Conservation (phyloP, 495 filamentous ascomycete species). For the Aspergillus indologenus region DNA sequence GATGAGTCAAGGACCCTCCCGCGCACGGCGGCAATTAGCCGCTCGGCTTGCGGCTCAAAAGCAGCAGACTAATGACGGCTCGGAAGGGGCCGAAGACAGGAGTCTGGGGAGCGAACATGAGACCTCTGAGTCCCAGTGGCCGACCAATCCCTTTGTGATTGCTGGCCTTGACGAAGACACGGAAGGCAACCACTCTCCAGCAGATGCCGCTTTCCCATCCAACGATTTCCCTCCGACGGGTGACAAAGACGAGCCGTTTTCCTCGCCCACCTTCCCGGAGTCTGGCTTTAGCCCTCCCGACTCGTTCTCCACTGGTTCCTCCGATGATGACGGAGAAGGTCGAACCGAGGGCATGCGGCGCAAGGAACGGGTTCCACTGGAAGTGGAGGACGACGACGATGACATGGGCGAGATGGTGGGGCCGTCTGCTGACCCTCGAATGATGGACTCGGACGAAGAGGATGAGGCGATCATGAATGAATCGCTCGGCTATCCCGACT, state of each 20-base stretch:
- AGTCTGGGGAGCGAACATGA: slow-evolving; percentile 15
- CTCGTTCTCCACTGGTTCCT: slow-evolving; percentile 41
- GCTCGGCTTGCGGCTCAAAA: slow-evolving; percentile 78
- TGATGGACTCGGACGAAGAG: slow-evolving; percentile 48
- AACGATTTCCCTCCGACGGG: slow-evolving; percentile 33
- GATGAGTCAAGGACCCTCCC: slow-evolving; percentile 74
- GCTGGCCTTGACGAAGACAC: slow-evolving; percentile 45
- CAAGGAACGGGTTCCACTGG: slow-evolving; percentile 42
- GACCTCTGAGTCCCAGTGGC: slow-evolving; percentile 33
- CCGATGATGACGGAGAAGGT: slow-evolving; percentile 40
- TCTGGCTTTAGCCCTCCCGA: slow-evolving; percentile 45
- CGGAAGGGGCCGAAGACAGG: slow-evolving; percentile 18
- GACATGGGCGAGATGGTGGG: slow-evolving; percentile 52
- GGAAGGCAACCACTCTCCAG: slow-evolving; percentile 37
- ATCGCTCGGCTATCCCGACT: slow-evolving; percentile 42
- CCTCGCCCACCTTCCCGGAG: slow-evolving; percentile 37
- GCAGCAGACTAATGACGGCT: slow-evolving; percentile 51
- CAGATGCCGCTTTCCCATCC: slow-evolving; percentile 30
- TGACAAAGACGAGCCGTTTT: slow-evolving; percentile 29
- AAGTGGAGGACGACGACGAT: slow-evolving; percentile 49
- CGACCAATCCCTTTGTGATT: slow-evolving; percentile 43
- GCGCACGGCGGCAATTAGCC: slow-evolving; percentile 82
- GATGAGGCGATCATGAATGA: slow-evolving; percentile 50
- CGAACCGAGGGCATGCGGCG: slow-evolving; percentile 32
- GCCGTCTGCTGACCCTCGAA: slow-evolving; percentile 33